Evolutionary conservation across 305 asterid genomes (phyloP), one percentile per base, ranked within the genome.

Genomic region (Fraxinus xanthoxyloides): DNA sequence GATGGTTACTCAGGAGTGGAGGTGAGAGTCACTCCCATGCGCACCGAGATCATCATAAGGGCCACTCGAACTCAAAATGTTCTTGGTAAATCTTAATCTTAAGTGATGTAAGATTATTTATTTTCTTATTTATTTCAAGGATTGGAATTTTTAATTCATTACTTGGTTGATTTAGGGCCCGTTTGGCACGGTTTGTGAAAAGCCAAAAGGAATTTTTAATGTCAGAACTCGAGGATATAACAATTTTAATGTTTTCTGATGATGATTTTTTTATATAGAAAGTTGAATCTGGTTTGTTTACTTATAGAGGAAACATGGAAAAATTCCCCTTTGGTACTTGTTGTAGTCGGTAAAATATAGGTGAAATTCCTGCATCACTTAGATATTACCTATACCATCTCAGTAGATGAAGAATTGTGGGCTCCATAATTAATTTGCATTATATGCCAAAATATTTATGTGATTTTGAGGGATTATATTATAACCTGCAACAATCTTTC

Each of bases 21-120:
- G 54, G 54, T 43, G 54, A 43, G 54, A 15, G 54, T 43, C 54
- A 43, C 92, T 0, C 91, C 91, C 7, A 84, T 89, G 92, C 89
- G 92, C 3, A 88, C 92, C 17, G 93, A 91, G 90, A 88, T 89
- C 63, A 84, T 91, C 31, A 89, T 89, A n/a, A 88, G 92, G 86
- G 92, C 92, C 5, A 89, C 92, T 17, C 91, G 92, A 26, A 89
- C 92, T 17, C 92, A 87, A 32, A 91, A 88, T 83, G 90, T 89
- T 79, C 88, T 89, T 3, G 89, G 92, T 89, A 79, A 56, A 15
- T 72, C 65, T 36, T 15, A 23, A 4, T n/a, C 0, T 79, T 5
- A n/a, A 75, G 31, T 61, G 23, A 21, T 19, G 12, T 31, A 21
- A 0, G 54, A 31, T 7, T 51, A 15, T 35, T 28, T 76, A 4